Base-by-base conservation (phyloP, 805 yeast genomes). In the Ogataea henricii region DNA sequence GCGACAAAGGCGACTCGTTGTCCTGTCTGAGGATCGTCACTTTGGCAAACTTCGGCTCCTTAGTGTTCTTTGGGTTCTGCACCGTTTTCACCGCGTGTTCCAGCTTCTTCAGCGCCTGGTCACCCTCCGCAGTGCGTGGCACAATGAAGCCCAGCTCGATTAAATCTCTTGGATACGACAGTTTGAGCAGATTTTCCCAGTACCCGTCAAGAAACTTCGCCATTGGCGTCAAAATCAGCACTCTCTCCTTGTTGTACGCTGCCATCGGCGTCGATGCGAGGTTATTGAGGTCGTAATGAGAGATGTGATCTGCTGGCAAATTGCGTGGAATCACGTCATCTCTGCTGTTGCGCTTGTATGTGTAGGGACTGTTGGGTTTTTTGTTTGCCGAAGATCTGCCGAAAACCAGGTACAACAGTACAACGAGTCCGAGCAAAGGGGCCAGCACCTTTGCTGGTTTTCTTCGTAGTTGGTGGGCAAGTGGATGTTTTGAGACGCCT, bases 11-110 rank as follows among this genome's bases (percentile, higher is more conserved):
- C 6, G 95, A 82, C 34, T 86, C 85, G 25, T 85, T 76, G 67
- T 94, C 98, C 71, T 94, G 98, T 68, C 98, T 82, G 62, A 94
- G 74, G 38, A 94, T 85, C 18, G 96, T 87, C 55, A 94, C 81
- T 62, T 89, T 88, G 47, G 86, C 82, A 68, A 88, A 94, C 63
- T 89, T 79, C 55, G 78, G 71, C 54, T 77, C 79, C 50, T 78
- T 77, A 46, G 60, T 57, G 44, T 54, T 51, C 52, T 81, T 78
- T 21, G 82, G 80, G 30, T 79, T 72, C 70, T 90, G 96, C 26
- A 82, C 75, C 56, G 70, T 69, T 59, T 89, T 87, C 37, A 94
- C 82, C 3, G 89, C 96, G 37, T 71, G 67, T 65, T 90, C 96
- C 57, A 94, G 74, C 55, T 75, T 69, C 57, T 78, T 77, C 58